Evolutionary conservation across 164 flowering plant species (phyloP).

Genomic region (Piper betle): DNA sequence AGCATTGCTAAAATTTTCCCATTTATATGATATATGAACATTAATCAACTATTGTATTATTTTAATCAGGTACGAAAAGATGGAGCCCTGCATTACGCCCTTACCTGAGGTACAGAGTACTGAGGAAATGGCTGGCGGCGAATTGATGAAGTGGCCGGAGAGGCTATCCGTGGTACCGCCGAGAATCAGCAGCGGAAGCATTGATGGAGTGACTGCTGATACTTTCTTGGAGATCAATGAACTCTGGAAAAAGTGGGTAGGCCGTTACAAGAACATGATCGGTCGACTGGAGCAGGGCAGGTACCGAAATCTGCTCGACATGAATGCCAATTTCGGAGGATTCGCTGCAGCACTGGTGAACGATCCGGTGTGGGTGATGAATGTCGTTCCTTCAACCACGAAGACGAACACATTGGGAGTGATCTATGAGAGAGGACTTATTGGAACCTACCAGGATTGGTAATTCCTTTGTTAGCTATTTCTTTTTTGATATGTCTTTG

Average conservation of each 20-base stretch:
- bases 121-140: slow-evolving; percentile 52
- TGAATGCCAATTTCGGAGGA: slow-evolving; percentile 86
- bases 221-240: slow-evolving; percentile 33
- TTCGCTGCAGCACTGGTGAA: slow-evolving; percentile 75
- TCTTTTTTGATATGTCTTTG: too few relatives aligned
- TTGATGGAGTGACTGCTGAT: slow-evolving; percentile 48
- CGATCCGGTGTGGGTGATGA: slow-evolving; percentile 89
- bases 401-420: slow-evolving; percentile 56
- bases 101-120: slow-evolving; percentile 47
- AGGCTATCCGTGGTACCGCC: slow-evolving; percentile 71
- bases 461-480: slow-evolving; percentile 7
- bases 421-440: too few relatives aligned
- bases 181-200: slow-evolving; percentile 52
- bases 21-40: neutral
- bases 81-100: slow-evolving; percentile 76
- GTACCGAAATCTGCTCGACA: slow-evolving; percentile 77
- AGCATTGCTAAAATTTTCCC: neutral
- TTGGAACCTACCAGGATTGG: slow-evolving; percentile 89
- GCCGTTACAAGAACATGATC: slow-evolving; percentile 49
- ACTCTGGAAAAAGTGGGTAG: slow-evolving; percentile 57
- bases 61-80: slow-evolving; percentile 53
- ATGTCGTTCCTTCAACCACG: slow-evolving; percentile 59
- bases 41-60: too few relatives aligned
- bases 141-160: slow-evolving; percentile 65
- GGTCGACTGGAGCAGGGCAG: slow-evolving; percentile 56